A percentile compares a stretch with the other conserved stretches of the same genome.
phyloP scores from a whole-genome alignment of 2,329 filamentous ascomycete species.

The Blumeria graminis region DNA sequence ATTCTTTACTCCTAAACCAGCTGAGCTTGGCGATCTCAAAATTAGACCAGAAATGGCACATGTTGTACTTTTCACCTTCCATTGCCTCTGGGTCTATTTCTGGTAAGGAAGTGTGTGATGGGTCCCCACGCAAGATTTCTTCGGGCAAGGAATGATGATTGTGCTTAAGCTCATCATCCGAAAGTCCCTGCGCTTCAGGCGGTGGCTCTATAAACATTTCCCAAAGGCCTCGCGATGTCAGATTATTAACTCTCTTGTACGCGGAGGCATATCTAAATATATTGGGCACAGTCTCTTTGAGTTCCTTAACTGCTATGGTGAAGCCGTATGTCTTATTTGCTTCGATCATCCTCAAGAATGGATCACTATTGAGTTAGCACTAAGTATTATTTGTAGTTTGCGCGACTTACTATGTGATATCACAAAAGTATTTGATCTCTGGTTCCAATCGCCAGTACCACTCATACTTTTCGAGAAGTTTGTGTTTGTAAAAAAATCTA shows the following conservation, averaged over 20 bases:
- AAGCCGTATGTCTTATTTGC: conserved; percentile 96
- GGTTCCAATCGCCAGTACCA: conserved; percentile 99
- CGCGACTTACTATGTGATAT: conserved; percentile 72
- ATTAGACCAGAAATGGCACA: conserved; percentile 99
- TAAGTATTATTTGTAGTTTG: background rate
- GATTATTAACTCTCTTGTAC: conserved; percentile 79
- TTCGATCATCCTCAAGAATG: conserved; percentile 85
- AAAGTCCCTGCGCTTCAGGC: conserved; percentile 27
- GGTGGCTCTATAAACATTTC: conserved; percentile 88
- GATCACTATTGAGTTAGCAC: conserved; percentile 38
- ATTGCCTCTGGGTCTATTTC: conserved; percentile 79
- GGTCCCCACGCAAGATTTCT: conserved; percentile 55
- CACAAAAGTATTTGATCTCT: conserved; percentile 99
- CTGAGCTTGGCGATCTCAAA: conserved; percentile 89
- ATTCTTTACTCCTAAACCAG: conserved; percentile 94
- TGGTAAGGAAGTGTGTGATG: conserved; percentile 42
- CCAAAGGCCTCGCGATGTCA: conserved; percentile 83
- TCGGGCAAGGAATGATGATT: conserved; percentile 45
- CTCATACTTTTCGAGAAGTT: conserved; percentile 83
- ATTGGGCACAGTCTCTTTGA: conserved; percentile 92
- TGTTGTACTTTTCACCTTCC: conserved; percentile 97
- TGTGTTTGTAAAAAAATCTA: conserved; percentile 92
- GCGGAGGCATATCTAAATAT: conserved; percentile 98
- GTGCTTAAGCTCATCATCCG: conserved; percentile 37
- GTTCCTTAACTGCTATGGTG: conserved; percentile 93